Percentiles rank a stretch among this genome's conserved stretches.
Conservation (phyloP, 2,329 filamentous ascomycete species). For the Penicillium sp. region DNA sequence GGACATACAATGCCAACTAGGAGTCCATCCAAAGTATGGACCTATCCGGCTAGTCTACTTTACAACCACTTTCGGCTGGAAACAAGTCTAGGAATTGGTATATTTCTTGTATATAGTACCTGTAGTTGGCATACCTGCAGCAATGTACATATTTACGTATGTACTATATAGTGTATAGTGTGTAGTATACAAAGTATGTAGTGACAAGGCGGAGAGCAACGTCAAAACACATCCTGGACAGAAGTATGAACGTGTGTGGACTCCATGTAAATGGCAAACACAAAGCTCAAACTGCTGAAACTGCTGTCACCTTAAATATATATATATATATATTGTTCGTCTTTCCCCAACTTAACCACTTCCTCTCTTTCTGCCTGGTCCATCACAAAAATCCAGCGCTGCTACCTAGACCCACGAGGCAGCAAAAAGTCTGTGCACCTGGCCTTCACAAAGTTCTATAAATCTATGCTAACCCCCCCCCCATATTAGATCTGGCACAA, state of each 20-base stretch:
- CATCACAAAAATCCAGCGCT: background rate
- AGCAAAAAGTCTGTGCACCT: slow-evolving; percentile 8
- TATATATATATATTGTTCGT: background rate
- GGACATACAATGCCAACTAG: background rate
- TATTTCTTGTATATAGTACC: background rate
- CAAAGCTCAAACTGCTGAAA: background rate
- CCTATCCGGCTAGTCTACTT: background rate
- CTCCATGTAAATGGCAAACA: background rate
- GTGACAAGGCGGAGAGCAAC: background rate
- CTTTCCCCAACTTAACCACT: too few relatives aligned
- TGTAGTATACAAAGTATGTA: background rate
- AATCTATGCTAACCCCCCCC: background rate
- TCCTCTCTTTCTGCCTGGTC: background rate
- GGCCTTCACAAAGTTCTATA: background rate
- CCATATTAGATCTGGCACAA: background rate
- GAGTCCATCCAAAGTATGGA: background rate
- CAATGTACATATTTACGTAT: background rate
- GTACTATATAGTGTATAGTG: background rate
- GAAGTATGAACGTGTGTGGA: background rate
- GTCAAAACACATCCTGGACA: background rate
- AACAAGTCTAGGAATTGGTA: background rate
- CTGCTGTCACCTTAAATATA: background rate
- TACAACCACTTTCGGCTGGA: too few relatives aligned
- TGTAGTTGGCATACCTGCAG: background rate
- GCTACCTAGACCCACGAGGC: background rate